A percentile compares a stretch with the other conserved stretches of the same genome.
These are phyloP conservation scores for Neurospora terricola DNA, from an alignment of 495 filamentous ascomycete genomes.

Conservation along the genomic window DNA sequence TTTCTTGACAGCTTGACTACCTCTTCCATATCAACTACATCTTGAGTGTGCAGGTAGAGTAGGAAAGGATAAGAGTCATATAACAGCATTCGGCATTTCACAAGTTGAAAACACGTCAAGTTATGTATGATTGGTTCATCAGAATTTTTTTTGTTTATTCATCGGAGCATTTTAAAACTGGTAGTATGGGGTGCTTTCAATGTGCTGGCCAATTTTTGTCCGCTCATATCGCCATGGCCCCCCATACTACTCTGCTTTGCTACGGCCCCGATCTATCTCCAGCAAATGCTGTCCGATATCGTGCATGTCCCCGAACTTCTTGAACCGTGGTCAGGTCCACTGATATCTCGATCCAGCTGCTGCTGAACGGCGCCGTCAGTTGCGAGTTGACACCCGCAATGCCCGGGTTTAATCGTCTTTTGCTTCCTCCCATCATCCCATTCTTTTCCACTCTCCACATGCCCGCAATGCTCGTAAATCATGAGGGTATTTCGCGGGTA, in stretches of 20 bases:
- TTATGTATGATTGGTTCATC: not conserved
- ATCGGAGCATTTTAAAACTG: not conserved
- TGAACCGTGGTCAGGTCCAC: not conserved
- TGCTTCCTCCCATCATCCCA: not conserved
- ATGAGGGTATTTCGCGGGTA: constrained; percentile 1
- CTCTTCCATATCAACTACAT: not conserved
- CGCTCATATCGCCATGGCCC: not conserved
- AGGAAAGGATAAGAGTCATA: not conserved
- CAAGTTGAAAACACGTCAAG: not conserved
- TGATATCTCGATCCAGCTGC: not conserved
- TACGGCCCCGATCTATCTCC: not conserved
- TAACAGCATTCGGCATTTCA: not conserved
- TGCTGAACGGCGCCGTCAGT: not conserved
- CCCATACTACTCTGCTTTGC: not conserved
- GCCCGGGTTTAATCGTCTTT: not conserved
- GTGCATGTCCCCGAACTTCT: not conserved
- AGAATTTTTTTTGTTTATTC: not conserved
- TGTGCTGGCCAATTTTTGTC: not conserved
- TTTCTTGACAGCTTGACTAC: not conserved
- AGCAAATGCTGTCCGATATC: not conserved
- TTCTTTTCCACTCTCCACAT: not conserved
- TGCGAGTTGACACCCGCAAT: not conserved
- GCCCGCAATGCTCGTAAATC: constrained; percentile 2
- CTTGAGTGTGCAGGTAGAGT: not conserved
- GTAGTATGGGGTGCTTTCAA: not conserved